Percentiles rank a stretch among this genome's conserved stretches.
These are phyloP conservation scores for Xanthoconium stramineum DNA, from an alignment of 768 basidiomycete species.

Conservation along the genomic window DNA sequence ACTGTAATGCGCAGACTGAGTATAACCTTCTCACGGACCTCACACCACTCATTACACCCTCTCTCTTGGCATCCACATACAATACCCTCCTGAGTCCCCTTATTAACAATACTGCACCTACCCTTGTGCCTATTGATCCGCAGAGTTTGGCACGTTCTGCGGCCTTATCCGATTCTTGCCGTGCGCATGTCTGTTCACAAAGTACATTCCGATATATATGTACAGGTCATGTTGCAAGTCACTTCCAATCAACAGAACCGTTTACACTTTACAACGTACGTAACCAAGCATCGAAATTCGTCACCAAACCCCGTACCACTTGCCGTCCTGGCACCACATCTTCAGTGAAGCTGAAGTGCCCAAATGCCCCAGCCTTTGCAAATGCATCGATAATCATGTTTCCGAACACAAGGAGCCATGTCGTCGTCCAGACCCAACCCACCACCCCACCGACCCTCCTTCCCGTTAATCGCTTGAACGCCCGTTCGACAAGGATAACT, in stretches of 20 bases:
- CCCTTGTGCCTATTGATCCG: too few species aligned
- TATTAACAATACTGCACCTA: too few species aligned
- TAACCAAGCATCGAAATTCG: background rate
- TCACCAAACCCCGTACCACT: background rate
- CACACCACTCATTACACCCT: conserved; percentile 52
- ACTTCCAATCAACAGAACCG: too few species aligned
- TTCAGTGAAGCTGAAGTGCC: background rate
- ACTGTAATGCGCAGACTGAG: conserved; percentile 49
- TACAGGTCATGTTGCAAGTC: too few species aligned
- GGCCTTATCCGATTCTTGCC: too few species aligned
- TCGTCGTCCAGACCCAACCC: background rate
- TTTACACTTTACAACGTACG: too few species aligned
- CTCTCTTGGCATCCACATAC: conserved; percentile 56
- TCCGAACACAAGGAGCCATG: background rate
- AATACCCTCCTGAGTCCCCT: conserved; percentile 62
- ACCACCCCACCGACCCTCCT: background rate
- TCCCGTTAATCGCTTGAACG: background rate
- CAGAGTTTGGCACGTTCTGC: too few species aligned
- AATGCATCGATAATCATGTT: background rate
- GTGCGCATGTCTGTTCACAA: too few species aligned
- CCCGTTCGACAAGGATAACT: background rate
- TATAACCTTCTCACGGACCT: conserved; percentile 62
- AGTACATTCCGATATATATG: too few species aligned
- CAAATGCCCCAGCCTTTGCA: background rate
- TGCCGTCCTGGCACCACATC: background rate